Percentiles rank a stretch among this genome's conserved stretches.
These are phyloP conservation scores for Alternaria angustiovoidea DNA, from an alignment of 2,329 filamentous ascomycete species.

Conservation along the genomic window DNA sequence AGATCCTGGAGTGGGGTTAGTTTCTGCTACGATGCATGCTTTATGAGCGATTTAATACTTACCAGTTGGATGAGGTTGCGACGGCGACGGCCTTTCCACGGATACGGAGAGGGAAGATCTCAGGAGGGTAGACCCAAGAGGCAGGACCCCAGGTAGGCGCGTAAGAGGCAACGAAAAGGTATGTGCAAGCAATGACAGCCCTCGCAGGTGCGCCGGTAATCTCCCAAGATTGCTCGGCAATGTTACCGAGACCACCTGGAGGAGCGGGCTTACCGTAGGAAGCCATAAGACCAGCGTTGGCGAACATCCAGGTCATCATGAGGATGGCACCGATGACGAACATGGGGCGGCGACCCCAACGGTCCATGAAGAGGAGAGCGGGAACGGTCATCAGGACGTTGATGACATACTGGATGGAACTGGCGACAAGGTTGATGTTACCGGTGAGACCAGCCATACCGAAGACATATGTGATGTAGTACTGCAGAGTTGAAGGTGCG, in stretches of 20 bases:
- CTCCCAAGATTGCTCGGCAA: slow-evolving; percentile 53
- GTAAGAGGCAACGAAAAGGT: slow-evolving; percentile 75
- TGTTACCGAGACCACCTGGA: slow-evolving; percentile 51
- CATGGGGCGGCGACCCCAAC: slow-evolving; percentile 75
- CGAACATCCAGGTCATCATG: slow-evolving; percentile 70
- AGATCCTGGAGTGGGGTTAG: slow-evolving; percentile 45
- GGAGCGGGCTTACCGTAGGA: slow-evolving; percentile 60
- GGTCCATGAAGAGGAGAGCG: slow-evolving; percentile 76
- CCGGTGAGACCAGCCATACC: slow-evolving; percentile 73
- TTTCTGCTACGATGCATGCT: neutral
- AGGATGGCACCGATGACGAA: slow-evolving; percentile 71
- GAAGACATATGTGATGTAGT: slow-evolving; percentile 66
- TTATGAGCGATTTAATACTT: neutral
- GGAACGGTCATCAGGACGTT: slow-evolving; percentile 82
- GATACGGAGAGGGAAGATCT: slow-evolving; percentile 68
- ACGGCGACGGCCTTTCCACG: slow-evolving; percentile 71
- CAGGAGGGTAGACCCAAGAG: slow-evolving; percentile 66
- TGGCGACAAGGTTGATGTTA: slow-evolving; percentile 68
- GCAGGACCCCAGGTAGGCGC: slow-evolving; percentile 71
- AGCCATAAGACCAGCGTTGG: slow-evolving; percentile 69
- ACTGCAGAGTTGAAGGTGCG: neutral
- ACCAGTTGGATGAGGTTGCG: slow-evolving; percentile 66
- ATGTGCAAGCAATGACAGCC: slow-evolving; percentile 72
- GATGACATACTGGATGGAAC: slow-evolving; percentile 78
- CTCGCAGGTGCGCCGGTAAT: slow-evolving; percentile 52